These are phyloP conservation scores for Leonotis leonurus DNA, from an alignment of 257 asterid genomes.

Conservation along the genomic window DNA sequence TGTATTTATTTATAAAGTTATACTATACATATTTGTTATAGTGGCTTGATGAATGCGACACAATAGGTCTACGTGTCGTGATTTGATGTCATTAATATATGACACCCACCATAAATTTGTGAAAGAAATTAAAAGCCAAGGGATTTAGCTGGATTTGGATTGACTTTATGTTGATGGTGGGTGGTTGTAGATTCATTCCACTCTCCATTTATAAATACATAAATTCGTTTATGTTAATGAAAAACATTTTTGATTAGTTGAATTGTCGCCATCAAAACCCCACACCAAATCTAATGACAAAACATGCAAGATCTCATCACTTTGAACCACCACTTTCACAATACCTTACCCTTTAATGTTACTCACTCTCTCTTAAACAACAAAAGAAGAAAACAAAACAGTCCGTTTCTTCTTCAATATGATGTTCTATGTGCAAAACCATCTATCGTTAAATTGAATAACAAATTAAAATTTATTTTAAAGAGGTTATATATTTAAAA, in stretches of 20 bases:
- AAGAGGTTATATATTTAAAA: too few species aligned
- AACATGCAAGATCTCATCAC: slow-evolving; percentile 22
- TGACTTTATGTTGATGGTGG: slow-evolving; percentile 2
- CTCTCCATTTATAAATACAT: not conserved
- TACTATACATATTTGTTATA: too few species aligned
- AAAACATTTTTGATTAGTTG: slow-evolving; percentile 20
- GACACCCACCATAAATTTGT: not conserved
- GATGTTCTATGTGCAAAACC: too few species aligned
- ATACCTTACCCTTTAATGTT: not conserved
- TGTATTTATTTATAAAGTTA: too few species aligned
- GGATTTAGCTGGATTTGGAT: slow-evolving; percentile 5
- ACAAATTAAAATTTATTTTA: too few species aligned
- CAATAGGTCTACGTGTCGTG: not conserved
- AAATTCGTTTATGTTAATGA: not conserved
- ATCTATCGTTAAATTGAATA: too few species aligned
- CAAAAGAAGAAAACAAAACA: too few species aligned
- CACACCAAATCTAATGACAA: slow-evolving; percentile 42
- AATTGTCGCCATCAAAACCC: slow-evolving; percentile 25
- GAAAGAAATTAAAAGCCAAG: slow-evolving; percentile 6
- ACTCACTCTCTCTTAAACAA: too few species aligned
- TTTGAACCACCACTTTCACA: slow-evolving; percentile 15
- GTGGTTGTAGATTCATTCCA: slow-evolving; percentile 1
- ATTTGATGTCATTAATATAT: not conserved
- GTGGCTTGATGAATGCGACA: not conserved
- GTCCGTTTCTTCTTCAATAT: too few species aligned